phyloP scores from a whole-genome alignment of 805 yeast genomes.

The Zygoascus bituminiphila region DNA sequence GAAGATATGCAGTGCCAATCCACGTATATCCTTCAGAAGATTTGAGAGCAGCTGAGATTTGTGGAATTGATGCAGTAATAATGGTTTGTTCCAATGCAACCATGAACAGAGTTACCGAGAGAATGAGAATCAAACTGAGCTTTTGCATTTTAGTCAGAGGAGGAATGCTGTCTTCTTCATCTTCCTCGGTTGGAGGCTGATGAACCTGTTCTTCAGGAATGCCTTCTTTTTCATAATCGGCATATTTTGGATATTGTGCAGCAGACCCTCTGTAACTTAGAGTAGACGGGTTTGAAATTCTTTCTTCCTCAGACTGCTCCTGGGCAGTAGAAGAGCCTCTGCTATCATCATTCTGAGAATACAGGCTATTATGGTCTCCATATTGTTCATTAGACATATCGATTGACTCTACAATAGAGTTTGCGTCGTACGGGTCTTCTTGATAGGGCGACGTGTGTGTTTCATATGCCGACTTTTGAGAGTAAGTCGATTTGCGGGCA shows the following conservation, averaged over 20 bases:
- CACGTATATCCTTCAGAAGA: constrained; percentile 41
- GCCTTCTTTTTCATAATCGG: not conserved
- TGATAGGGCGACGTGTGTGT: not conserved
- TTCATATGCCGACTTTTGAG: not conserved
- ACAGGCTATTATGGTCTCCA: not conserved
- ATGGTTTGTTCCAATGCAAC: constrained; percentile 45
- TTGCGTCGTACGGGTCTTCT: not conserved
- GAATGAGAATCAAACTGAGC: constrained; percentile 9
- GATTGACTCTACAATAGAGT: not conserved
- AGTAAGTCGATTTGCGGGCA: not conserved
- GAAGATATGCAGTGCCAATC: constrained; percentile 57
- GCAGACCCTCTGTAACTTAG: not conserved
- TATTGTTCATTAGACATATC: not conserved
- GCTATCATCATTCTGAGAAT: not conserved
- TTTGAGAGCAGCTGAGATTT: constrained; percentile 38
- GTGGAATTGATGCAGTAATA: constrained; percentile 43
- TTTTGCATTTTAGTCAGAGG: constrained; percentile 5
- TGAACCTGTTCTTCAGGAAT: not conserved
- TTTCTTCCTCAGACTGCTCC: not conserved
- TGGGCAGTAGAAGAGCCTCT: not conserved
- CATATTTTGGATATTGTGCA: not conserved
- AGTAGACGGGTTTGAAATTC: not conserved
- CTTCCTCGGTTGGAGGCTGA: not conserved
- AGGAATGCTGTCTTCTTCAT: not conserved
- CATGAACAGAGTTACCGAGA: constrained; percentile 17